These are phyloP conservation scores for Tolypocladium inflatum DNA, from an alignment of 2,329 filamentous ascomycete species.

Conservation along the genomic window DNA sequence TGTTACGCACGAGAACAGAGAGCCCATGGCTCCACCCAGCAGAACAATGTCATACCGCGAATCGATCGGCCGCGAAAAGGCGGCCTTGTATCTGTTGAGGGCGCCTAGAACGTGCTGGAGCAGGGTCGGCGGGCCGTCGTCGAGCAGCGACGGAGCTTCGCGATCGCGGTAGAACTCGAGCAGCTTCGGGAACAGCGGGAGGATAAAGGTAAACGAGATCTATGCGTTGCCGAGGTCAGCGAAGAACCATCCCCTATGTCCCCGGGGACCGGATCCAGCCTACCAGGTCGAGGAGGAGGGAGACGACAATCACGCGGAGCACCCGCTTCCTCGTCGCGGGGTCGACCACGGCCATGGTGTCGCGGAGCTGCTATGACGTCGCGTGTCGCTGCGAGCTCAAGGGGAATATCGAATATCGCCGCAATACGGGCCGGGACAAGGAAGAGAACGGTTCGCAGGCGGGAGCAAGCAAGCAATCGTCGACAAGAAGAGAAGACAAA, in stretches of 20 bases:
- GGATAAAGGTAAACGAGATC: conserved; percentile 98
- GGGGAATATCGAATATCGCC: background rate
- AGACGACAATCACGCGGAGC: conserved; percentile 78
- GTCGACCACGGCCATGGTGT: conserved; percentile 35
- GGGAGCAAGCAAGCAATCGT: background rate
- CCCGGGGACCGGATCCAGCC: background rate
- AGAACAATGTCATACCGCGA: conserved; percentile 95
- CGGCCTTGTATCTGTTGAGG: conserved; percentile 89
- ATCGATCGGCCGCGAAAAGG: conserved; percentile 87
- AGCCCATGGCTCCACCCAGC: conserved; percentile 85
- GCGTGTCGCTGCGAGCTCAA: background rate
- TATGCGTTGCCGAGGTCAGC: conserved; percentile 23
- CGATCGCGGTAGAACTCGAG: conserved; percentile 91
- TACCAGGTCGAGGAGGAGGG: conserved; percentile 83
- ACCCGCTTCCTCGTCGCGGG: conserved; percentile 64
- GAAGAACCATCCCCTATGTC: background rate
- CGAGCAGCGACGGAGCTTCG: conserved; percentile 48
- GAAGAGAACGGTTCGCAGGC: background rate
- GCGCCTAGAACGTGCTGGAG: conserved; percentile 72
- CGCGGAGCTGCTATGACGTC: background rate
- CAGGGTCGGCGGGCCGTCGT: conserved; percentile 48
- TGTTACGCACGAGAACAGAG: conserved; percentile 61
- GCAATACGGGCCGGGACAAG: background rate
- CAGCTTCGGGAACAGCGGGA: conserved; percentile 89
- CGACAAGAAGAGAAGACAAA: background rate